A percentile compares a stretch with the other conserved stretches of the same genome.
Conservation (phyloP, 2,329 filamentous ascomycete species). For the Cladosporium sp. region DNA sequence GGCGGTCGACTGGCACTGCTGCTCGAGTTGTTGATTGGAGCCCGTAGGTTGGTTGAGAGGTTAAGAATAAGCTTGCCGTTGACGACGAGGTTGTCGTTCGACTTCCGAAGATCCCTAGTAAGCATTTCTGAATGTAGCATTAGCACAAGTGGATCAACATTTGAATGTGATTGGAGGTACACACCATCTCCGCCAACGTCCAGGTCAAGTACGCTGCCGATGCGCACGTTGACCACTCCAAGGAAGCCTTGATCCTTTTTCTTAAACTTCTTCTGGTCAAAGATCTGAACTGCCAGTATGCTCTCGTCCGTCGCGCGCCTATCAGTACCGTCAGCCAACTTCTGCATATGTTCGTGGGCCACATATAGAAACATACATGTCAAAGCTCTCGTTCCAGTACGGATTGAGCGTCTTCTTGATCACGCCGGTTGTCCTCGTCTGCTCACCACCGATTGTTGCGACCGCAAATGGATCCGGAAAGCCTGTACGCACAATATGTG, state of each 20-base stretch:
- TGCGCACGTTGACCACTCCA: conserved; percentile 93
- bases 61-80: conserved; percentile 97
- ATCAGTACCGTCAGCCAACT: conserved; percentile 16
- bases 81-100: conserved; percentile 94
- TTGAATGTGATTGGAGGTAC: conserved; percentile 25
- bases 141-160: conserved; percentile 11
- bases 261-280: conserved; percentile 99
- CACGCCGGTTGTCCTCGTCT: conserved; percentile 95
- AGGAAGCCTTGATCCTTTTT: conserved; percentile 99
- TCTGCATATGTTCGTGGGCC: conserved; percentile 3
- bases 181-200: conserved; percentile 86
- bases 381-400: conserved; percentile 99
- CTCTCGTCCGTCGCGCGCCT: conserved; percentile 92
- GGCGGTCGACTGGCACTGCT: conserved; percentile 38
- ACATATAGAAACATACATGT: conserved; percentile 63
- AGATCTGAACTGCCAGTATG: conserved; percentile 95
- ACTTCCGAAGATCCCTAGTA: conserved; percentile 93
- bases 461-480: conserved; percentile 98
- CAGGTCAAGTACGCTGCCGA: conserved; percentile 91
- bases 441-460: conserved; percentile 93
- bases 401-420: conserved; percentile 97
- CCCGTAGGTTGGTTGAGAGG: conserved; percentile 80
- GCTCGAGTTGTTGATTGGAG: conserved; percentile 58
- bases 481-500: conserved; percentile 50
- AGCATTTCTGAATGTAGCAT: conserved; percentile 70